Conservation (phyloP, 495 filamentous ascomycete genomes). For the Aspergillus mulundensis region DNA sequence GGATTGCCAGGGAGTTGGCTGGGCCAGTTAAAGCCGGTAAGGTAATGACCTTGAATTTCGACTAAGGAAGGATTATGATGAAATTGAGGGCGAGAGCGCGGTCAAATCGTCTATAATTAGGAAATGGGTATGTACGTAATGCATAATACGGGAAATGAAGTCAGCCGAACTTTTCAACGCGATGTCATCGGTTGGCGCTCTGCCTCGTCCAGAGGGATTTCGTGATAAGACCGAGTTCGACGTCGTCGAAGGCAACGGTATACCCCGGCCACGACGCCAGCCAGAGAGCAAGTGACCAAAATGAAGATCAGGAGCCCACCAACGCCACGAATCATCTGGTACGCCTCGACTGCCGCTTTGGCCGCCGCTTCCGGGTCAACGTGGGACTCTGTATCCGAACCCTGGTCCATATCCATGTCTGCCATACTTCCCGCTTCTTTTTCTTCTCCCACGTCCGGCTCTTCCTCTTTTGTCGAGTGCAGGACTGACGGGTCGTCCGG, state of each 20-base stretch:
- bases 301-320: conserved; percentile 34
- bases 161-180: neutral
- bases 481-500: conserved; percentile 33
- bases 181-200: conserved; percentile 26
- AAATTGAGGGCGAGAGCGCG: neutral
- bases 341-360: conserved; percentile 31
- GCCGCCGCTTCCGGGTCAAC: conserved; percentile 31
- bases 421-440: neutral
- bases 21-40: conserved; percentile 12
- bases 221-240: conserved; percentile 29
- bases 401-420: conserved; percentile 11
- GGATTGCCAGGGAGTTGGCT: conserved; percentile 11
- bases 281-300: conserved; percentile 23
- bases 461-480: conserved; percentile 17
- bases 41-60: conserved; percentile 11
- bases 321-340: conserved; percentile 33
- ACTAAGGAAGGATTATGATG: neutral
- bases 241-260: conserved; percentile 24
- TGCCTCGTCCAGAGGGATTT: conserved; percentile 34
- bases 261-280: conserved; percentile 24
- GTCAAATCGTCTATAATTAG: neutral
- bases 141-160: conserved; percentile 9
- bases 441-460: conserved; percentile 10
- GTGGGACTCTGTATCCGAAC: neutral
- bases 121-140: conserved; percentile 4